A percentile compares a stretch with the other conserved stretches of the same genome.
Conservation (phyloP, 2,329 filamentous ascomycete genomes). For the Fonsecaea pedrosoi region DNA sequence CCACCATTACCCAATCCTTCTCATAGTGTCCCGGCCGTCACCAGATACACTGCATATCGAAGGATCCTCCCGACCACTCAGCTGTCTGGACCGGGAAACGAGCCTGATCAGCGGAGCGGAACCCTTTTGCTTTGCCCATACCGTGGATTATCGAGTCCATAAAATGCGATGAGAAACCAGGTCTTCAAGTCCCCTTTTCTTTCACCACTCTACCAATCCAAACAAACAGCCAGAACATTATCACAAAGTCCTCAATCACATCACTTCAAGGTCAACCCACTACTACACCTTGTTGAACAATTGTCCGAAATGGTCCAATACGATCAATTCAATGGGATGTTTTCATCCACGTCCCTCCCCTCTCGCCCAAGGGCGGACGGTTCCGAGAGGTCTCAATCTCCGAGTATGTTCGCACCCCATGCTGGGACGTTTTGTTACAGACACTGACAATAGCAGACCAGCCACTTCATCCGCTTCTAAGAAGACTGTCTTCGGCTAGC, state of each 20-base stretch:
- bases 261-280: conserved; percentile 7
- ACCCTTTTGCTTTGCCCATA: conserved; percentile 6
- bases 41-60: conserved; percentile 12
- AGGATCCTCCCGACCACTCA: conserved; percentile 4
- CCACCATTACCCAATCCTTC: conserved; percentile 3
- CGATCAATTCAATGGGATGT: conserved; percentile 31
- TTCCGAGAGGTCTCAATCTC: conserved; percentile 13
- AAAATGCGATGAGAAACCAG: conserved; percentile 21
- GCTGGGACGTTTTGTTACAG: not conserved
- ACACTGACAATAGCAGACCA: conserved; percentile 17
- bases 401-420: conserved; percentile 14
- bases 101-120: conserved; percentile 28
- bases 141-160: conserved; percentile 15
- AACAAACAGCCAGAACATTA: conserved; percentile 19
- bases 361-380: conserved; percentile 19
- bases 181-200: not conserved
- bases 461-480: conserved; percentile 23
- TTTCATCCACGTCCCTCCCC: conserved; percentile 22
- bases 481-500: conserved; percentile 30
- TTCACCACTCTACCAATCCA: conserved; percentile 26
- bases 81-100: conserved; percentile 1
- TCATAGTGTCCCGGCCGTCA: conserved; percentile 7
- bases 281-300: conserved; percentile 2
- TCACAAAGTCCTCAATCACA: conserved; percentile 13
- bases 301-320: conserved; percentile 31